Base-by-base conservation (phyloP, 2,329 filamentous ascomycete genomes). In the Graphilbum sp. region DNA sequence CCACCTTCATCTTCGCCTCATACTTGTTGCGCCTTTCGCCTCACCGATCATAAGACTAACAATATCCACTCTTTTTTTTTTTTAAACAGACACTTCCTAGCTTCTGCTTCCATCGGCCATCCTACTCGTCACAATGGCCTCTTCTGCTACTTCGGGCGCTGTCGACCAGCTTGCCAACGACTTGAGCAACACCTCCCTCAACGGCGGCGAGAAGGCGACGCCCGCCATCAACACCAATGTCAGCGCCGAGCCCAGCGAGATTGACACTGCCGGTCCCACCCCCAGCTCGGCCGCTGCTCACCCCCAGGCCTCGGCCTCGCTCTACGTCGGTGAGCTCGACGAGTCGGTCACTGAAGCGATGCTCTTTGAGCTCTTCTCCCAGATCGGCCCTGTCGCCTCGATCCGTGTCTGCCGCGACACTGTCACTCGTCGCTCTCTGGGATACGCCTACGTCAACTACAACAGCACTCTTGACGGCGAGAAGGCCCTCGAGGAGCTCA, bases 371-470 rank as follows among this genome's bases (percentile, higher is more conserved):
- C 83, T 98, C 47, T 98, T 98, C 75, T 96, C 90, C 44, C 90
- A 92, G 64, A 98, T 98, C 57, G 90, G 90, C 52, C 88, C 93
- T 55, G 90, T 98, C 54, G 90, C 90, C 49, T 98, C 90, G 45
- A 98, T 98, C 63, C 90, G 90, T 74, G 90, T 98, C 60, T 98
- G 90, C 76, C 90, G 90, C 66, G 90, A 98, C 58, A 88, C 90
- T 46, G 87, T 98, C 58, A 96, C 90, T 56, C 87, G 90, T 60
- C 88, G 90, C 63, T 98, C 90, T 48, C 85, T 98, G 50, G 90
- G 90, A 50, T 98, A 98, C 62, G 90, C 90, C 62, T 98, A 98
- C 63, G 90, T 98, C 66, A 98, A 98, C 77, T 98, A 96, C 77
- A 98, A 96, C 72, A 88, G 85, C 62, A 93, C 87, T 45, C 62